These are phyloP conservation scores for Penicillium cataractarum DNA, from an alignment of 495 filamentous ascomycete species.

Conservation along the genomic window DNA sequence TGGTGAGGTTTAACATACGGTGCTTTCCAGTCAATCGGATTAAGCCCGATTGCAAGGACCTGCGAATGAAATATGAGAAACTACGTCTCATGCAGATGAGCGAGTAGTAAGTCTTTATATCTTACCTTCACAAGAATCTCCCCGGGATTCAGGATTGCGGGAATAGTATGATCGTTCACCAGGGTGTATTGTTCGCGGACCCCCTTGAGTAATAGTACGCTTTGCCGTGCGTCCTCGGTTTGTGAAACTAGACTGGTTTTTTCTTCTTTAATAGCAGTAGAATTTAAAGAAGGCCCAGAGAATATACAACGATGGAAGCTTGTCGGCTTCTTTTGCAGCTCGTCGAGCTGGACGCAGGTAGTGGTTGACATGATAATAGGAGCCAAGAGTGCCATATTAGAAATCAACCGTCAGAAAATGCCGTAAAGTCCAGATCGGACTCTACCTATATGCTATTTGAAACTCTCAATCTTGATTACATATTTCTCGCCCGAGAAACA, in stretches of 20 bases:
- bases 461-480: conserved; percentile 3
- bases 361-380: conserved; percentile 33
- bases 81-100: background rate
- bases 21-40: conserved; percentile 76
- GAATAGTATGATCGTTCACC: conserved; percentile 53
- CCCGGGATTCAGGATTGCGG: conserved; percentile 42
- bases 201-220: conserved; percentile 40
- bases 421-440: background rate
- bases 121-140: conserved; percentile 60
- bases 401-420: conserved; percentile 8
- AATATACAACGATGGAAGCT: conserved; percentile 24
- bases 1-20: conserved; percentile 46
- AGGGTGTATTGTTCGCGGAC: conserved; percentile 44
- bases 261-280: conserved; percentile 10
- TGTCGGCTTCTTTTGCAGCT: conserved; percentile 19
- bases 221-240: conserved; percentile 28
- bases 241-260: background rate
- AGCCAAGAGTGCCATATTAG: conserved; percentile 22
- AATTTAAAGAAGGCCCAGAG: conserved; percentile 6
- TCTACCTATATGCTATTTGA: conserved; percentile 26
- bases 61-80: conserved; percentile 20
- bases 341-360: conserved; percentile 31
- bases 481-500: conserved; percentile 35
- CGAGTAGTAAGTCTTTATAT: background rate
- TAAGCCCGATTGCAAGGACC: conserved; percentile 63